A percentile compares a stretch with the other conserved stretches of the same genome.
Evolutionary conservation across 2,329 filamentous ascomycete genomes (phyloP).

Genomic region (Diaporthe citrichinensis): DNA sequence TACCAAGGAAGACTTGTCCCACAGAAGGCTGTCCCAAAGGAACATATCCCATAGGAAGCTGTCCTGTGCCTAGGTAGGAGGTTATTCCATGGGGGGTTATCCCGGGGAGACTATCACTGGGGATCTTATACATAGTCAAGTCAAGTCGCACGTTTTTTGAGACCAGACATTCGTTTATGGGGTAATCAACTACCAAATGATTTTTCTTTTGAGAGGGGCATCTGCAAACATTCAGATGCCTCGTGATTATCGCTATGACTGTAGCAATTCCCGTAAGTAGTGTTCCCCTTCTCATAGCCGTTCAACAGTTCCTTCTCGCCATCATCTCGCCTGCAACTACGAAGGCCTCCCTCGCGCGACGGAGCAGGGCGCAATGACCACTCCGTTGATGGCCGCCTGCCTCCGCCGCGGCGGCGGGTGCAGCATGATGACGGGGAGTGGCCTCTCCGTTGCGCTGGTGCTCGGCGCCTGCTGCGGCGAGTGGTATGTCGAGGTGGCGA

Average conservation of each 20-base stretch:
- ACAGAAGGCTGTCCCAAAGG: too few species aligned
- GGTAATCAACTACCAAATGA: conserved; percentile 7
- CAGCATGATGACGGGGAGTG: neutral
- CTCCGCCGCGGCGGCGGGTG: neutral
- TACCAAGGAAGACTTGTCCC: neutral
- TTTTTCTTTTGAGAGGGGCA: neutral
- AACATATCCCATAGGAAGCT: too few species aligned
- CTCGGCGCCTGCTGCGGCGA: neutral
- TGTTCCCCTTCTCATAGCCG: neutral
- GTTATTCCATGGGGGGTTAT: too few species aligned
- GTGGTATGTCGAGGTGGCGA: conserved; percentile 1
- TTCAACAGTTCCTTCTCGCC: neutral
- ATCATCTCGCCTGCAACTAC: neutral
- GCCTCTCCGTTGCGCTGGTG: too few species aligned
- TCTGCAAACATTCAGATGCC: neutral
- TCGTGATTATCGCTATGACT: neutral
- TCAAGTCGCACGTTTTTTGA: neutral
- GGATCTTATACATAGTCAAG: neutral
- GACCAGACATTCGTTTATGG: neutral
- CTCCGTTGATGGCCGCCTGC: neutral
- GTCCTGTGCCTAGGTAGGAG: too few species aligned
- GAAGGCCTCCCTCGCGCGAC: neutral
- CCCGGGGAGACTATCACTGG: neutral
- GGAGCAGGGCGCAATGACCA: neutral
- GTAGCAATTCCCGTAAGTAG: neutral